Conservation (phyloP, 2,329 filamentous ascomycete genomes). For the Eurotiales sp. region DNA sequence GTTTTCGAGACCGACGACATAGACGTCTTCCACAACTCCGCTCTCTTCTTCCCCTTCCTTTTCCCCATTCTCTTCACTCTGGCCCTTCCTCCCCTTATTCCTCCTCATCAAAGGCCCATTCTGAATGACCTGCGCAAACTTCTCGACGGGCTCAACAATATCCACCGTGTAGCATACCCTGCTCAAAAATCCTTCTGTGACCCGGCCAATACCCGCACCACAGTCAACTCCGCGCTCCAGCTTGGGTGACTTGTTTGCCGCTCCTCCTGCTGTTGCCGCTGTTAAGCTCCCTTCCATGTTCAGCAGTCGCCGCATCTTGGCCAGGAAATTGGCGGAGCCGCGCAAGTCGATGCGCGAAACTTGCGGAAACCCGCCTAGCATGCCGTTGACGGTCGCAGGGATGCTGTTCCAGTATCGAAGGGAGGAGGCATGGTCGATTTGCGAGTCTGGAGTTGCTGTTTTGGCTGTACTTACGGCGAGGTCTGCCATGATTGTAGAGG, state of each 20-base stretch:
- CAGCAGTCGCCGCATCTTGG: conserved; percentile 54
- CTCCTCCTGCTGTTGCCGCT: neutral
- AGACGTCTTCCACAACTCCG: conserved; percentile 59
- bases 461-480: neutral
- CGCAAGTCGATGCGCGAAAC: conserved; percentile 68
- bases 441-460: conserved; percentile 21
- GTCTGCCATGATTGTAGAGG: neutral
- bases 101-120: conserved; percentile 29
- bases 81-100: no score
- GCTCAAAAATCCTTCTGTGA: conserved; percentile 74
- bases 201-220: conserved; percentile 71
- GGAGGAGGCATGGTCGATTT: conserved; percentile 25
- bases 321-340: conserved; percentile 65
- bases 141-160: conserved; percentile 77
- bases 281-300: conserved; percentile 4
- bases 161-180: conserved; percentile 69
- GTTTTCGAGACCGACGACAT: conserved; percentile 69
- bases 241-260: conserved; percentile 14
- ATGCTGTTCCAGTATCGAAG: conserved; percentile 37
- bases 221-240: conserved; percentile 52
- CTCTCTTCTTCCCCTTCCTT: conserved; percentile 14
- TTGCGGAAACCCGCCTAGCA: conserved; percentile 69
- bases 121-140: conserved; percentile 66
- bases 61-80: neutral
- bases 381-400: conserved; percentile 54